Evolutionary conservation across 2,329 filamentous ascomycete genomes (phyloP), one percentile per base, ranked within the genome.

Genomic region (Paecilomyces sp.): DNA sequence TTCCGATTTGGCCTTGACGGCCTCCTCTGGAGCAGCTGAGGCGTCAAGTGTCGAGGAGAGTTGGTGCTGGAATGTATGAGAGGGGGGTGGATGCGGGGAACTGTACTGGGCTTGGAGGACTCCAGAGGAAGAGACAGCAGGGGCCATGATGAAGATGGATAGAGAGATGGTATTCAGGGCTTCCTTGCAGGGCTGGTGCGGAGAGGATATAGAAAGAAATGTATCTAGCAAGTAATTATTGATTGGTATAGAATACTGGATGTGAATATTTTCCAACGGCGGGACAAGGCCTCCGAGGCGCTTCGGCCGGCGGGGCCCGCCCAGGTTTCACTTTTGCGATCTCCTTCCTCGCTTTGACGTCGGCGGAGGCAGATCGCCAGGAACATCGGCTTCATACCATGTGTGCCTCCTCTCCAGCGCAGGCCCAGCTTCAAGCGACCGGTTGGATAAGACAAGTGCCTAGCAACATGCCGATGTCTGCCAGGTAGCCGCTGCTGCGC

Each of bases 1-100:
- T 34, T 78, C 75, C n/a, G 79, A 78, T 67, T 85, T 85, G 18
- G 77, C 74, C 47, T 69, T 60, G 3, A 71, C 63, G 30, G 64
- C 60, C 54, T 66, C 58, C n/a, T 61, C 61, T 7, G 63, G 64
- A 52, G 65, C 57, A 34, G 59, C 57, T 56, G 60, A 57, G 8
- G 68, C 41, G n/a, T 18, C 59, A 6, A 63, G 57, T 24, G 67
- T 60, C 15, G 70, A 61, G 31, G 66, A 63, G 54, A 75, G 67
- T 50, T 64, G 56, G 57, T 74, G 72, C 4, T 70, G 60, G 61
- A 78, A 76, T 15, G 66, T 69, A 58, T 72, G 63, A 7, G 62
- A 33, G 15, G 67, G 64, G 9, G 64, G 59, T 30, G 66, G 55
- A 30, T 69, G 67, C 24, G 72, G 70, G 36, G 72, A 66, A 52